These are phyloP conservation scores for Stephanodiscus triporus DNA, from an alignment of 108 stramenopile species.

Conservation along the genomic window DNA sequence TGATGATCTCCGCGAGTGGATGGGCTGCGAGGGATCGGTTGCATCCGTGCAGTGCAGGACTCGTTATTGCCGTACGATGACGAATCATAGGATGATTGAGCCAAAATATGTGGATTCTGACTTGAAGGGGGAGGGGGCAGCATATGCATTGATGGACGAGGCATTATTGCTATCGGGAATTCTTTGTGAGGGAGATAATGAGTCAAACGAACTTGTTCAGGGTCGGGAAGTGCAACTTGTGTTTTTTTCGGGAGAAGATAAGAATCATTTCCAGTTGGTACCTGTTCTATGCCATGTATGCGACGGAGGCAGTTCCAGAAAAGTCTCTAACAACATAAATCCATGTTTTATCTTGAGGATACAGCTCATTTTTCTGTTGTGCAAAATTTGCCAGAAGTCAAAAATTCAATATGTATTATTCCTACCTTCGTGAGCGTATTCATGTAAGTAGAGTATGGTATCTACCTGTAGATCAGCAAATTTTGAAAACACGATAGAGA, in stretches of 20 bases:
- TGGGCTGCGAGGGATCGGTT: background rate
- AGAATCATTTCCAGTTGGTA: no score
- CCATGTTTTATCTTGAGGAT: no score
- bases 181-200: background rate
- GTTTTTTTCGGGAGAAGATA: no score
- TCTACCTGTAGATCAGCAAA: no score
- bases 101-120: background rate
- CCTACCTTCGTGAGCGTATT: background rate
- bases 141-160: background rate
- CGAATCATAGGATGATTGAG: background rate
- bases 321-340: no score
- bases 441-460: background rate
- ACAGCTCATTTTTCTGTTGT: background rate
- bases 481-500: background rate
- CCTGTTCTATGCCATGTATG: no score
- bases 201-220: background rate
- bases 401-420: background rate
- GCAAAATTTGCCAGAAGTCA: background rate
- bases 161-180: background rate
- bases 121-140: background rate
- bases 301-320: no score
- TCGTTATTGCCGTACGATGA: background rate
- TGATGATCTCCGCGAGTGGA: conserved; percentile 11
- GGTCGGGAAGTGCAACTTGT: no score
- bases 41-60: background rate